phyloP scores from a whole-genome alignment of 2,329 filamentous ascomycete species.

The Chrysoporthe austroafricana region DNA sequence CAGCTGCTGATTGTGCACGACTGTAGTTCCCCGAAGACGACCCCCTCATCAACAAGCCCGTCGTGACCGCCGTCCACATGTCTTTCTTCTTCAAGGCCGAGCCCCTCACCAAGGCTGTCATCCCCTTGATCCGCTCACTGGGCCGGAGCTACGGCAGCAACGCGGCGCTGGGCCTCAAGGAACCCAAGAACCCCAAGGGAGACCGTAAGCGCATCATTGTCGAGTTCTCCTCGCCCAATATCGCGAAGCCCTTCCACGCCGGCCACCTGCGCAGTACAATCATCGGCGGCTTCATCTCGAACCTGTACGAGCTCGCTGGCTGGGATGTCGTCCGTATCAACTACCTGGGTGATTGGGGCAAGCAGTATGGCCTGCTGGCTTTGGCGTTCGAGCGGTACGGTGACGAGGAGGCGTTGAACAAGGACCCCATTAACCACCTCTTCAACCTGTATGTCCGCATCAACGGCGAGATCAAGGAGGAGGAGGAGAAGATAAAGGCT shows the following conservation, averaged over 20 bases:
- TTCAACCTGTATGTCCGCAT: constrained; percentile 83
- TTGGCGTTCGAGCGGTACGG: constrained; percentile 78
- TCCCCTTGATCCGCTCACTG: constrained; percentile 70
- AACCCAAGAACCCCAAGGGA: constrained; percentile 62
- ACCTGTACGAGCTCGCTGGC: constrained; percentile 70
- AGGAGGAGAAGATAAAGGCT: constrained; percentile 68
- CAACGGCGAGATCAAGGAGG: constrained; percentile 66
- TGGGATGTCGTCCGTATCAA: constrained; percentile 78
- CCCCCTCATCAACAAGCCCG: constrained; percentile 72
- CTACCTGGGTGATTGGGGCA: constrained; percentile 81
- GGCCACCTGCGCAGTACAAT: constrained; percentile 79
- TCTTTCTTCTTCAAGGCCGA: constrained; percentile 80
- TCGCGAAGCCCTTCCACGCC: constrained; percentile 83
- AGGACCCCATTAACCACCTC: constrained; percentile 80
- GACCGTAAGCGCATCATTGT: constrained; percentile 71
- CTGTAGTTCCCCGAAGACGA: constrained; percentile 69
- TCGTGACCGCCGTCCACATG: constrained; percentile 69
- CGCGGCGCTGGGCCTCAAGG: constrained; percentile 60
- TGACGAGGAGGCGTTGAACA: constrained; percentile 69
- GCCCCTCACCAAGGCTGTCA: constrained; percentile 65
- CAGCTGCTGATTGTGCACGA: neutral
- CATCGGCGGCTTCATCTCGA: constrained; percentile 76
- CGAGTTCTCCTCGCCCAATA: constrained; percentile 85
- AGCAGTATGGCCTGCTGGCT: constrained; percentile 74
- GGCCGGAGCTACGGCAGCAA: constrained; percentile 68